phyloP scores from a whole-genome alignment of 2,329 filamentous ascomycete genomes.

The Calonectria pteridis region DNA sequence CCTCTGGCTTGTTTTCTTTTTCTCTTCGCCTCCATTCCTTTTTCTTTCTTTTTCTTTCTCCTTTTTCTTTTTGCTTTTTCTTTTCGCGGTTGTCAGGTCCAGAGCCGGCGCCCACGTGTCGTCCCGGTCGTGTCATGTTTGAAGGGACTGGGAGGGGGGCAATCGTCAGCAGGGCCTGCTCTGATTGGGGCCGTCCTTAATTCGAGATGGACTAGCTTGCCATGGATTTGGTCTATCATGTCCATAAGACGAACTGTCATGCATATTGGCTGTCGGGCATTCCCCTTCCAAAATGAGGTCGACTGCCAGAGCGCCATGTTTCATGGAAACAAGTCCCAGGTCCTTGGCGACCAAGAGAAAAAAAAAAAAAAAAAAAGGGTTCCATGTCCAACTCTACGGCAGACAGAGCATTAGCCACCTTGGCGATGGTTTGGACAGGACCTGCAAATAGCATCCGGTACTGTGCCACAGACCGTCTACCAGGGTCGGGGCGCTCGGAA shows the following conservation, averaged over 20 bases:
- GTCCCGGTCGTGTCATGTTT: conserved; percentile 21
- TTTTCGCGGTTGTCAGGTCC: conserved; percentile 12
- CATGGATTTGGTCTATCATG: conserved; percentile 21
- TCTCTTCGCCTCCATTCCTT: neutral
- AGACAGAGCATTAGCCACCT: neutral
- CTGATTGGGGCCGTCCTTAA: conserved; percentile 19
- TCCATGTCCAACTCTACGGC: neutral
- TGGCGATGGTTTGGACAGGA: neutral
- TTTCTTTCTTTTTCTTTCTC: conserved; percentile 23
- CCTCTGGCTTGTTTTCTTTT: neutral
- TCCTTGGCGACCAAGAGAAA: neutral
- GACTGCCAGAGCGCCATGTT: neutral
- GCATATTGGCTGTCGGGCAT: neutral
- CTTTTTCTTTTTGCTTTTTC: conserved; percentile 20
- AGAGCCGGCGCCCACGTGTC: conserved; percentile 29
- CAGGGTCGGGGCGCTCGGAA: conserved; percentile 19
- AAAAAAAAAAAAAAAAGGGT: neutral
- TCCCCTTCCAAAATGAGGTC: neutral
- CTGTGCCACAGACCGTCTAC: conserved; percentile 1
- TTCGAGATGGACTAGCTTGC: conserved; percentile 10
- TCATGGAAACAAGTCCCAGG: neutral
- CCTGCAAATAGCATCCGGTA: conserved; percentile 1
- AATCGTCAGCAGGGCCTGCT: conserved; percentile 11
- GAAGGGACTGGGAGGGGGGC: conserved; percentile 10
- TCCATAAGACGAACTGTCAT: neutral